These are phyloP conservation scores for Cenchrus purpureus DNA, from an alignment of 176 grass and related monocot species.

Conservation along the genomic window DNA sequence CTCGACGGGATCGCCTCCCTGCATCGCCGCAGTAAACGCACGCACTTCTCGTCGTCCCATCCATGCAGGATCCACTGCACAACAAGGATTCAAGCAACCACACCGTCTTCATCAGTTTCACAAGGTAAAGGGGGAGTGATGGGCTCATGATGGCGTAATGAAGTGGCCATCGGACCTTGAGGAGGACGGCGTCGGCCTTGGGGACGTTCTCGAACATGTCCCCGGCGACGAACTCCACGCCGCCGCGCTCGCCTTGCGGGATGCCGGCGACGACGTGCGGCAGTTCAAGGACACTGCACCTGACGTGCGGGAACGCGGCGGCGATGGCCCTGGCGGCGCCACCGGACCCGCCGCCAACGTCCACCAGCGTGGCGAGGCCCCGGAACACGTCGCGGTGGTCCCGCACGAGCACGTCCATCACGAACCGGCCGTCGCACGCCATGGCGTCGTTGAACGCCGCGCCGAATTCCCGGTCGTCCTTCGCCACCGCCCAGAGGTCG, in stretches of 20 bases:
- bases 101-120: background rate
- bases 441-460: slow-evolving; percentile 62
- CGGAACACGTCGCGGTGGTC: slow-evolving; percentile 44
- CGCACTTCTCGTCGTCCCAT: slow-evolving; percentile 53
- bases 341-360: slow-evolving; percentile 53
- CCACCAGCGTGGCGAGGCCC: slow-evolving; percentile 53
- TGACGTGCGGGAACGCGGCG: slow-evolving; percentile 52
- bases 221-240: slow-evolving; percentile 56
- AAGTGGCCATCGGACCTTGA: slow-evolving; percentile 17
- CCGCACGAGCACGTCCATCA: slow-evolving; percentile 54
- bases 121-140: background rate
- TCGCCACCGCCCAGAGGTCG: slow-evolving; percentile 44
- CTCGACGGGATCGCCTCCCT: slow-evolving; percentile 60
- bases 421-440: slow-evolving; percentile 57
- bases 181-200: slow-evolving; percentile 44
- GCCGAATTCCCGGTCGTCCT: slow-evolving; percentile 44
- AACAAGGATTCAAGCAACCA: background rate
- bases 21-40: slow-evolving; percentile 60
- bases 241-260: slow-evolving; percentile 12
- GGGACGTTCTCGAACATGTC: slow-evolving; percentile 56
- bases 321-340: slow-evolving; percentile 49
- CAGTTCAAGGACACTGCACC: slow-evolving; percentile 56
- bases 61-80: slow-evolving; percentile 50
- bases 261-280: slow-evolving; percentile 46
- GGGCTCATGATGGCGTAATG: background rate